Evolutionary conservation across 306 rosid species (phyloP), one percentile per base, ranked within the genome.

Genomic region (Pterocarpus macrocarpus): DNA sequence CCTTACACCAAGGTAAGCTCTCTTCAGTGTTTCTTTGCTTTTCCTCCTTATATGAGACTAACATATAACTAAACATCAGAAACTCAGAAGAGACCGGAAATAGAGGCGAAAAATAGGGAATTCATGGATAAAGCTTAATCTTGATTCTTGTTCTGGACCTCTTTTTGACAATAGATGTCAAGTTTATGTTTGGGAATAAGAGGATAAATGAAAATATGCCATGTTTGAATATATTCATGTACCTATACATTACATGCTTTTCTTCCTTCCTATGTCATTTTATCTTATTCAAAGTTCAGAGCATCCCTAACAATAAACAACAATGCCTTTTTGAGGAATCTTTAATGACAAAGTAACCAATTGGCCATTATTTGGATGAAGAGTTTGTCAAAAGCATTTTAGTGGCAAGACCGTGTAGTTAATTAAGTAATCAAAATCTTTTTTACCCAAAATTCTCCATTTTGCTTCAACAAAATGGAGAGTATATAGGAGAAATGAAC

Each of bases 1-100:
- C 67, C 84, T 87, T 44, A 86, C 95, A 64, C 77, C 83, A 33
- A 86, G 75, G 78, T 90, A 91, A 22, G 97, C 97, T 63, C 89
- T 93, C 79, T 78, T 93, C 89, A 93, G 76, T 7, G 85, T 74
- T 33, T 93, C 97, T 67, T 77, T 88, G 82, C 89, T 32, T 78
- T 87, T 93, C 69, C 83, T 84, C 76, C 87, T 85, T 53, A 91
- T 38, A 47, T 83, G 86, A 35, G 87, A 75, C 97, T 88, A 79
- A 65, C 64, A 73, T 5, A 2, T 28, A 53, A 73, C 10, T 2
- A 64, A 75, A 64, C 33, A 64, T 50, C 8, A 73, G 64, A 69
- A 39, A 56, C 28, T 22, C 28, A 22, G 28, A 50, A 57, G 56
- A 71, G 44, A 30, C 45, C 15, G 8, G 39, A 69, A 33, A 43